phyloP scores from a whole-genome alignment of 768 basidiomycete species.

The Podaxis sp. region DNA sequence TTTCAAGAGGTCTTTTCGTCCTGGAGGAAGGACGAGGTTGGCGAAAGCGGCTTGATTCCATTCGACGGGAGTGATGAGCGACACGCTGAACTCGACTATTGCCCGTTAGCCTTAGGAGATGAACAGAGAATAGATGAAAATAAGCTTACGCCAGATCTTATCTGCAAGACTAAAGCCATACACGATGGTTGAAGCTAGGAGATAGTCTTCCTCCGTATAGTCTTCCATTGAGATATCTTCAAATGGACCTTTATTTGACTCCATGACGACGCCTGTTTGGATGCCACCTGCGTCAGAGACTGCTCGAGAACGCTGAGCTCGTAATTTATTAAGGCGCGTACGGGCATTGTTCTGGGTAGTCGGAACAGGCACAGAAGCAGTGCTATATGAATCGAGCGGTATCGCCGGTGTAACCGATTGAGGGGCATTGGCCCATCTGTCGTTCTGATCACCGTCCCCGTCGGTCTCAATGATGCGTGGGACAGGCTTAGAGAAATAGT shows the following conservation, averaged over 20 bases:
- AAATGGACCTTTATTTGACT: constrained; percentile 13
- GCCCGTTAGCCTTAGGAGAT: background rate
- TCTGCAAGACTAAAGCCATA: constrained; percentile 63
- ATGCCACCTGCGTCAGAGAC: background rate
- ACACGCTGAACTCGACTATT: constrained; percentile 61
- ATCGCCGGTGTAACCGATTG: background rate
- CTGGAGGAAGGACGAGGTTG: constrained; percentile 57
- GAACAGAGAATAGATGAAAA: background rate
- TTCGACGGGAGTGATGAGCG: constrained; percentile 49
- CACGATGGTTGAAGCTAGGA: constrained; percentile 55
- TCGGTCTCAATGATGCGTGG: constrained; percentile 24
- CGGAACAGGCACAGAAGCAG: constrained; percentile 14
- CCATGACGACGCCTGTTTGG: constrained; percentile 16
- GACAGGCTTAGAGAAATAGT: constrained; percentile 40
- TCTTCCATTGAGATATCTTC: constrained; percentile 32
- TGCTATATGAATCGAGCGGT: constrained; percentile 23
- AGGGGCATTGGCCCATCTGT: background rate
- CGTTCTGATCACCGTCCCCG: background rate
- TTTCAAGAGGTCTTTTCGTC: constrained; percentile 52
- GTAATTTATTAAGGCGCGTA: too few relatives aligned
- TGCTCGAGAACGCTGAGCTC: background rate
- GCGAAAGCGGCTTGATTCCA: constrained; percentile 60
- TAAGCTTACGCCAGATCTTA: constrained; percentile 55
- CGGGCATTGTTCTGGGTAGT: background rate
- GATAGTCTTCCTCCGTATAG: constrained; percentile 50